Evolutionary conservation across 169 alveolate species (phyloP).

Genomic region (Fabrea salina): DNA sequence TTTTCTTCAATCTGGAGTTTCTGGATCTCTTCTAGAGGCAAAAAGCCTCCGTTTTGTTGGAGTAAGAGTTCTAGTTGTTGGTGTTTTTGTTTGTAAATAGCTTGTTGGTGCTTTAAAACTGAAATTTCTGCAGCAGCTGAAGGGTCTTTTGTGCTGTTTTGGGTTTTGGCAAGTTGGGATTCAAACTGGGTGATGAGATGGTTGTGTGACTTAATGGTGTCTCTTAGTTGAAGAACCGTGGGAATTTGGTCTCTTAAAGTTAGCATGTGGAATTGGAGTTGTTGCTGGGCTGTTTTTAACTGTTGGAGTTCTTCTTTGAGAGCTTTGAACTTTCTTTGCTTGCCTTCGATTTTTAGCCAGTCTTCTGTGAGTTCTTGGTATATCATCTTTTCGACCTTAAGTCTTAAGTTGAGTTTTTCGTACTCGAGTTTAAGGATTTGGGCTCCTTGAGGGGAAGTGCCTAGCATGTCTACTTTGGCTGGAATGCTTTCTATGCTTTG

Average conservation of each 20-base stretch:
- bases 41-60: slow-evolving; percentile 10
- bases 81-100: neutral
- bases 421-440: slow-evolving; percentile 41
- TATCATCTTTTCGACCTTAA: neutral
- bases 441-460: slow-evolving; percentile 50
- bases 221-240: neutral
- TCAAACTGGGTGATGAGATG: slow-evolving; percentile 17
- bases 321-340: neutral
- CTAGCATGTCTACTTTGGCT: slow-evolving; percentile 48
- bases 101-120: slow-evolving; percentile 8
- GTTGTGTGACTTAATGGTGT: neutral
- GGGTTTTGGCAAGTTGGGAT: neutral
- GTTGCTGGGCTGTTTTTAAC: slow-evolving; percentile 2
- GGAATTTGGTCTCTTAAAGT: slow-evolving; percentile 5
- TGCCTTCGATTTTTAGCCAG: slow-evolving; percentile 25
- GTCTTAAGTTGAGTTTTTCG: slow-evolving; percentile 21
- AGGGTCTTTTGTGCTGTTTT: neutral
- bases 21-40: slow-evolving; percentile 18
- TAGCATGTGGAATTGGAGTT: slow-evolving; percentile 15
- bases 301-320: slow-evolving; percentile 21
- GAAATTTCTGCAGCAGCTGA: neutral
- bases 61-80: slow-evolving; percentile 7
- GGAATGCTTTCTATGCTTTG: slow-evolving; percentile 54
- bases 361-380: slow-evolving; percentile 7
- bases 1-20: neutral